phyloP scores from a whole-genome alignment of 345 rosid genomes.

The Citrus reticulata region DNA sequence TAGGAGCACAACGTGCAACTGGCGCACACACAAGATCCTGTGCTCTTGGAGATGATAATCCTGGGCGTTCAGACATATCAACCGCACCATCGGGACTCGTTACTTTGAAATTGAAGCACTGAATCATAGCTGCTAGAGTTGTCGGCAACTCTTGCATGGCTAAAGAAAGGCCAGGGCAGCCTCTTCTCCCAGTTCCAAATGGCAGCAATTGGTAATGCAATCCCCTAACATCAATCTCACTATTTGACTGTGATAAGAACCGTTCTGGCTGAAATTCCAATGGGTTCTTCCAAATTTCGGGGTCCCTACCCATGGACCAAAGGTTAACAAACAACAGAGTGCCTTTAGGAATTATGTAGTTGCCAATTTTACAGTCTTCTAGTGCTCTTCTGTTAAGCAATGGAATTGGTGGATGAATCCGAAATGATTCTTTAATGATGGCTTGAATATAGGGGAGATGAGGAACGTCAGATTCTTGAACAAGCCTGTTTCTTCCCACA shows the following conservation, averaged over 20 bases:
- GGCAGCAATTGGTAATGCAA: constrained; percentile 38
- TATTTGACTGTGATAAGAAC: constrained; percentile 12
- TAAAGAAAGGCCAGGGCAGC: constrained; percentile 42
- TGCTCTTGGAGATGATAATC: constrained; percentile 39
- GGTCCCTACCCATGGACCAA: constrained; percentile 44
- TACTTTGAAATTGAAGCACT: constrained; percentile 42
- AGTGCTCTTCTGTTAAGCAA: constrained; percentile 30
- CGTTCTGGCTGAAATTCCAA: constrained; percentile 37
- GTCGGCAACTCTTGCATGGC: constrained; percentile 36
- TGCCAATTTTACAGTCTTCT: constrained; percentile 15
- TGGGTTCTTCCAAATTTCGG: constrained; percentile 36
- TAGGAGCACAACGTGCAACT: not conserved
- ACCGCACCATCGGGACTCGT: not conserved
- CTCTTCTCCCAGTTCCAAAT: constrained; percentile 47
- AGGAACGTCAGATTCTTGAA: constrained; percentile 33
- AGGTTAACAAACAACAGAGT: constrained; percentile 31
- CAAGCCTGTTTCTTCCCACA: constrained; percentile 29
- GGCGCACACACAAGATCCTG: constrained; percentile 35
- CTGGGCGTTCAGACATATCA: constrained; percentile 39
- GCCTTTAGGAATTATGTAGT: constrained; percentile 8
- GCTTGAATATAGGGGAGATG: constrained; percentile 38
- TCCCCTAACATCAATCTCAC: constrained; percentile 30
- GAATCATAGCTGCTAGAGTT: constrained; percentile 36
- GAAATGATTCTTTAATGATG: constrained; percentile 38
- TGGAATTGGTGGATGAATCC: constrained; percentile 52